Base-by-base conservation (phyloP, 2,329 filamentous ascomycete genomes). In the Gliomastix tumulicola region DNA sequence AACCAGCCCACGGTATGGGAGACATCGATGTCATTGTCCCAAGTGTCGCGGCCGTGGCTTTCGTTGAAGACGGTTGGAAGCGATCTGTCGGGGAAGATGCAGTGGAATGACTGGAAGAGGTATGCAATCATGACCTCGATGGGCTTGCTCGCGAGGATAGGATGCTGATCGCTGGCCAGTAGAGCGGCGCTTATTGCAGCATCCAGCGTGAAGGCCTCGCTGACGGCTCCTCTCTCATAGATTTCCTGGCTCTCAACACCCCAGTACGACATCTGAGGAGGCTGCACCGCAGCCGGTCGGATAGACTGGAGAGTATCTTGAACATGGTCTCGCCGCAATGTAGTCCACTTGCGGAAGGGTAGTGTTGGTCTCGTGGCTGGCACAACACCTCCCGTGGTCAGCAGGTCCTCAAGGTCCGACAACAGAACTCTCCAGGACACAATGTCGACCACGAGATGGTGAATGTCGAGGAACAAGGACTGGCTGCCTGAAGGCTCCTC, bases 351-450 rank as follows among this genome's bases (percentile, higher is more conserved):
- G n/a, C n/a, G n/a, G n/a, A n/a, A n/a, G n/a, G n/a, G 10, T 21
- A 10, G 18, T n/a, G 11, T 34, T n/a, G 6, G 17, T 21, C 20
- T 22, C 11, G 7, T 21, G 19, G 12, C 15, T 19, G 16, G 12
- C 10, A 13, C 8, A 19, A 7, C 19, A 34, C 7, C 17, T 6
- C 21, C 19, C 13, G 33, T 3, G 4, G 5, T 2, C 3, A 66
- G 47, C 2, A 63, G 40, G 6, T 57, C 55, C 34, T 67, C 62
- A 3, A 68, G 45, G 30, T 68, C 61, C 33, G 60, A 56, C 1
- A 67, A 47, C 2, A 67, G 43, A 4, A 66, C 45, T 7, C 62
- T 49, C 64, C 64, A 68, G 1, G 62, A 62, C 4, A 67, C 62
- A 5, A 67, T 44, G 36, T 66, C 63, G 32, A 66, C 55, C 9